Base-by-base conservation (phyloP, 192 early-diverging fungal genomes). In the Rhizoclosmatium sp. region DNA sequence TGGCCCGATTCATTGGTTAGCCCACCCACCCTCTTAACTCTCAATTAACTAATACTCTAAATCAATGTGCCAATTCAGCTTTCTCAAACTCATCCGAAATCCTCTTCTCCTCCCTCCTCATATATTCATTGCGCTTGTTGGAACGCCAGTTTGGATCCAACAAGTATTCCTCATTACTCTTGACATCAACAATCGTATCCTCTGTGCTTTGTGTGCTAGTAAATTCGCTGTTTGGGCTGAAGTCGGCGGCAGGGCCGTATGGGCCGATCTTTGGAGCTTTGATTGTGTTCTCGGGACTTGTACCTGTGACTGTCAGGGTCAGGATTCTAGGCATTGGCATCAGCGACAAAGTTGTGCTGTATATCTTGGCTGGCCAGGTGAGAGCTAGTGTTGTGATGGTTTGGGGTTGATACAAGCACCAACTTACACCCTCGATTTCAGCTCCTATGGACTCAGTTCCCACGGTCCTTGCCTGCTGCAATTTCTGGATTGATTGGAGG, bases 81-180 rank as follows among this genome's bases (percentile, higher is more conserved):
- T 86, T 84, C 71, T 49, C 71, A 19, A 75, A 51, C 2, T 81
- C 85, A 3, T 70, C 75, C 42, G 81, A 83, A 31, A 73, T 84
- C 51, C 85, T 86, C 14, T 80, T 86, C 59, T 81, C 81, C 2
- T 78, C 81, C 10, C 75, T 78, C 12, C 73, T 86, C 59, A 59
- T 86, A 3, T 86, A 86, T 70, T 80, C 79, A 4, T 76, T 84
- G 44, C 82, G 85, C 40, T 51, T 80, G 49, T 69, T 84, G 7
- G 85, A 86, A 59, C 79, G 85, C 19, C 78, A 76, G 45, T 86
- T 83, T 81, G 79, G 79, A 0, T 78, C 81, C 9, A 65, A 23
- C 7, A 83, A 84, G 71, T 86, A 71, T 61, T 73, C 78, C 14
- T 78, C 85, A 5, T 81, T 85, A 58, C 58, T 66, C 3, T 44